These are phyloP conservation scores for Metrosideros polymorpha DNA, from an alignment of 441 rosid species.

Conservation along the genomic window DNA sequence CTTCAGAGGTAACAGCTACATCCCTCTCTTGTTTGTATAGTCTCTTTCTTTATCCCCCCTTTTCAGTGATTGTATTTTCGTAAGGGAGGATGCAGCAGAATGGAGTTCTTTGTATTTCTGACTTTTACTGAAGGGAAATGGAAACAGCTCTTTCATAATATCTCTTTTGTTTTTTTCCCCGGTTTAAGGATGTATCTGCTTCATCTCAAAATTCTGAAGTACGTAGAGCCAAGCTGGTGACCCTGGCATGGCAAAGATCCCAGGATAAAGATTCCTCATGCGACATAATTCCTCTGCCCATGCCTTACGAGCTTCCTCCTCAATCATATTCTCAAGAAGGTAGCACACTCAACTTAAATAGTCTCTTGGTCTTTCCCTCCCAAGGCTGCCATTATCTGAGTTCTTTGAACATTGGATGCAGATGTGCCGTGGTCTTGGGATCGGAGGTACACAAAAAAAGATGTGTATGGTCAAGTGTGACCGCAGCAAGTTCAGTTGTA, in stretches of 20 bases:
- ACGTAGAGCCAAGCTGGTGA: conserved; percentile 39
- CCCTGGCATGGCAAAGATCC: conserved; percentile 54
- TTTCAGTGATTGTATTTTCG: not conserved
- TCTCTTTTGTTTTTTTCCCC: not conserved
- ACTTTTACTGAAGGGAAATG: not conserved
- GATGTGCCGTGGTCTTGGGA: conserved; percentile 98
- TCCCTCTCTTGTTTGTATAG: not conserved
- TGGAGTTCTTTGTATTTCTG: not conserved
- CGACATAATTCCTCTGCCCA: conserved; percentile 49
- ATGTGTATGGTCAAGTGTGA: conserved; percentile 89
- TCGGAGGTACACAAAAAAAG: conserved; percentile 58
- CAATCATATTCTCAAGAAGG: conserved; percentile 65
- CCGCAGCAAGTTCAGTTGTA: conserved; percentile 38
- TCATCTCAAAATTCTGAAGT: conserved; percentile 7
- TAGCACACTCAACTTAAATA: conserved; percentile 1
- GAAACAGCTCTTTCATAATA: not conserved
- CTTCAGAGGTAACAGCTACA: conserved; percentile 23
- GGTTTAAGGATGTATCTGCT: conserved; percentile 15
- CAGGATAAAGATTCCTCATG: conserved; percentile 16
- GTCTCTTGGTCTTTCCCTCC: not conserved
- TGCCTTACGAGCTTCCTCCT: conserved; percentile 88
- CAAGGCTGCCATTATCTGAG: not conserved
- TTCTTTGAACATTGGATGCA: conserved; percentile 14
- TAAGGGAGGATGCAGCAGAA: not conserved
- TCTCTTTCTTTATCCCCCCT: not conserved